Base-by-base conservation (phyloP, 2,329 filamentous ascomycete genomes). In the Penicillium psychrosexuale region DNA sequence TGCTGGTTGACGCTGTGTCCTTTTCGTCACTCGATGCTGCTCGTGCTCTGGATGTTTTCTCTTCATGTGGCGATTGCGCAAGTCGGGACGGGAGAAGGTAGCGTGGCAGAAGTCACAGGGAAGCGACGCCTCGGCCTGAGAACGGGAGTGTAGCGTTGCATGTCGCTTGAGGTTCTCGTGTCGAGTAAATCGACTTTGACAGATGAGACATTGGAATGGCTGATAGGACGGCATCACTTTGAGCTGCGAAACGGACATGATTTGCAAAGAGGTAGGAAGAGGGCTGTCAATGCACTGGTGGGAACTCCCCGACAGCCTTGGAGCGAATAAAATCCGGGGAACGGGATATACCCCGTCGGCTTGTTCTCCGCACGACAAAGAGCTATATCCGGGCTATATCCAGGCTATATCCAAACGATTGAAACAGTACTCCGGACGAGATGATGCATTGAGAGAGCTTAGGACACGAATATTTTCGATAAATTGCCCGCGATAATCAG, bases 121-220 rank as follows among this genome's bases (percentile, higher is more conserved):
- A 12, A 76, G 61, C 0, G 68, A 66, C 6, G 62, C 58, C 30
- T 68, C 66, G 13, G 62, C 53, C 13, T 53, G 59, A 5, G 71
- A 71, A 9, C 69, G 67, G 7, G 67, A 64, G 55, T 77, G 75
- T 5, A 76, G 65, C 1, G 68, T 65, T 8, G 75, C 67, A 67
- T 77, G 75, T 46, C 75, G 72, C 57, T 77, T 76, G 56, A 75
- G 70, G 51, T 75, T 75, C 62, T 75, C 73, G 46, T 75, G 69
- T 28, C 72, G 66, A 28, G 72, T 75, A 42, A 75, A 75, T 30
- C 71, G 72, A 48, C 63, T 69, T 42, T 65, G 66, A 53, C 75
- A 77, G 48, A 76, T 51, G 28, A 62, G 56, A 59, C 74, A 77
- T 60, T 77, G 69, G 49, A 75, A 77, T 9, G 75, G 74, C 56